A percentile compares a stretch with the other conserved stretches of the same genome.
Evolutionary conservation across 1,139 yeast genomes (phyloP).

Genomic region (Taphrina confusa): DNA sequence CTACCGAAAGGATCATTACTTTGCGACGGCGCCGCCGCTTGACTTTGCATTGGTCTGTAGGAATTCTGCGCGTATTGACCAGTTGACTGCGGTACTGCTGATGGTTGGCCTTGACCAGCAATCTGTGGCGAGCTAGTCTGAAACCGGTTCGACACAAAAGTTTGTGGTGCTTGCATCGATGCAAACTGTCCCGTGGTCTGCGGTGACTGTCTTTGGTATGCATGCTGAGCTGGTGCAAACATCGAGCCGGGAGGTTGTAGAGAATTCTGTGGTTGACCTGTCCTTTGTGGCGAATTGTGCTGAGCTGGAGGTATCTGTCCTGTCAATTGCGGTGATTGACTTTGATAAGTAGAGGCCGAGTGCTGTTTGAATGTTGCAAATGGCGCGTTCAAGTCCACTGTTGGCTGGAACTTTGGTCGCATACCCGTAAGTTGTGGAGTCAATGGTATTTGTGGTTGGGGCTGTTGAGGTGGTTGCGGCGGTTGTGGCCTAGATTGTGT

Average conservation of each 20-base stretch:
- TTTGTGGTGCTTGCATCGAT: not conserved
- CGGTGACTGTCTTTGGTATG: conserved; percentile 5
- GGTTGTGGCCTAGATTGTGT: not conserved
- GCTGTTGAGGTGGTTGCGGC: not conserved
- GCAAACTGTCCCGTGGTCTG: not conserved
- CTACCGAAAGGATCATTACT: conserved; percentile 25
- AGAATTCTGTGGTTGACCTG: not conserved
- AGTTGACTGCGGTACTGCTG: not conserved
- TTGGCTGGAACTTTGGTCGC: conserved; percentile 20
- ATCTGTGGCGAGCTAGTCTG: not conserved
- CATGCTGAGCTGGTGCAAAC: not conserved
- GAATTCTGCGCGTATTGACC: not conserved
- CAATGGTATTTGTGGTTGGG: not conserved
- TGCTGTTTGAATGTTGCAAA: conserved; percentile 3
- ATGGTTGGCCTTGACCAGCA: not conserved
- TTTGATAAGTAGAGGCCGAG: not conserved
- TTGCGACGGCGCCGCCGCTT: not conserved
- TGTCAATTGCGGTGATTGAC: conserved; percentile 3
- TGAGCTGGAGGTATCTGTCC: not conserved
- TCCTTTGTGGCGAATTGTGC: conserved; percentile 7
- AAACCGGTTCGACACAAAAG: not conserved
- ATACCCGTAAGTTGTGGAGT: conserved; percentile 17
- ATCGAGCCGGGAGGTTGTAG: not conserved
- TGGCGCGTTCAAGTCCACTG: conserved; percentile 18
- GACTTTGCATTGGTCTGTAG: not conserved